Conservation (phyloP, 2,329 filamentous ascomycete species). For the Lachnellula occidentalis region DNA sequence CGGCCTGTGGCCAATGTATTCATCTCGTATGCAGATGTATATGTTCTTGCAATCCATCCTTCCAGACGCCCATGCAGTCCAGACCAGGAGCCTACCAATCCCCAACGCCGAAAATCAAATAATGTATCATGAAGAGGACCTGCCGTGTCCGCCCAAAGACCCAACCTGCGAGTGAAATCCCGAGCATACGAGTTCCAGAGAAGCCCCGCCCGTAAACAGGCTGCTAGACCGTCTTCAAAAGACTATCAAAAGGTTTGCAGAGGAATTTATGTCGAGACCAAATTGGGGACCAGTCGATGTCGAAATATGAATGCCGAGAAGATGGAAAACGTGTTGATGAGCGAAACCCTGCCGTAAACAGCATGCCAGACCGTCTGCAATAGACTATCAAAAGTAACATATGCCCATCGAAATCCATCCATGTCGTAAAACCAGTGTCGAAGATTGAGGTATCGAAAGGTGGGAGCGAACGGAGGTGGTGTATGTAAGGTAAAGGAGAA, state of each 20-base stretch:
- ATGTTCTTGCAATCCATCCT: constrained; percentile 8
- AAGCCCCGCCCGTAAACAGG: constrained; percentile 33
- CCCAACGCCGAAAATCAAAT: constrained; percentile 19
- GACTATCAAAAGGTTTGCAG: constrained; percentile 32
- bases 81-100: constrained; percentile 16
- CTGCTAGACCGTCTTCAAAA: constrained; percentile 32
- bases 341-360: constrained; percentile 34
- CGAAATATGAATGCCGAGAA: constrained; percentile 12
- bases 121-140: constrained; percentile 5
- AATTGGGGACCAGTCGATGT: constrained; percentile 19
- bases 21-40: constrained; percentile 15
- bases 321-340: constrained; percentile 12
- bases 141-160: constrained; percentile 7
- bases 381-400: constrained; percentile 34
- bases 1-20: constrained; percentile 20
- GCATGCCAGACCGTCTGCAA: constrained; percentile 32
- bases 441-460: constrained; percentile 20
- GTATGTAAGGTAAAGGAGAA: constrained; percentile 38
- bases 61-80: constrained; percentile 21
- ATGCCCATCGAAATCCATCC: constrained; percentile 18
- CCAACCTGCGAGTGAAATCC: constrained; percentile 22
- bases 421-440: constrained; percentile 9
- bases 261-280: constrained; percentile 18
- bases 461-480: constrained; percentile 16
- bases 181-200: constrained; percentile 14